Evolutionary conservation across 2,329 filamentous ascomycete species (phyloP).

Genomic region (Reticulascus tulasneorum): DNA sequence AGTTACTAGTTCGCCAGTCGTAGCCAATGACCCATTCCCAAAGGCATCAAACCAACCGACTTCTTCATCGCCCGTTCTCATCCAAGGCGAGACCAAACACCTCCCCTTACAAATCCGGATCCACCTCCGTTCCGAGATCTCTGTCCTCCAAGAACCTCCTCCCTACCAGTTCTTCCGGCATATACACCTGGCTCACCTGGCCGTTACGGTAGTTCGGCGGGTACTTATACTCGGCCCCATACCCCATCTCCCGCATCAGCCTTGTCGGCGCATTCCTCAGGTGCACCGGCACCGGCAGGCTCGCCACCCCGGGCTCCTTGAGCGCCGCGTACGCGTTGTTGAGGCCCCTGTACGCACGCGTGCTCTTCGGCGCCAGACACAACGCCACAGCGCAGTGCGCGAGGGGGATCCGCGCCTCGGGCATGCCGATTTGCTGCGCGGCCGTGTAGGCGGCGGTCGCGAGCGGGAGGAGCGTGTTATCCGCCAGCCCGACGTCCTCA

Average conservation of each 20-base stretch:
- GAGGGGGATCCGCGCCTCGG: constrained; percentile 88
- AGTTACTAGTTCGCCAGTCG: too few species aligned
- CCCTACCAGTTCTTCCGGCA: constrained; percentile 72
- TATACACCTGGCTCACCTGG: constrained; percentile 78
- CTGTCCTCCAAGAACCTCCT: constrained; percentile 72
- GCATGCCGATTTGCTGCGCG: constrained; percentile 89
- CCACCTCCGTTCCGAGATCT: constrained; percentile 75
- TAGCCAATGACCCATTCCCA: too few species aligned
- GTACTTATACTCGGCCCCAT: constrained; percentile 92
- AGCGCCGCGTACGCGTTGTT: constrained; percentile 77
- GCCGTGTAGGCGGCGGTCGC: constrained; percentile 85
- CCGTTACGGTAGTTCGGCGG: constrained; percentile 87
- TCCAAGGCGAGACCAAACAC: too few species aligned
- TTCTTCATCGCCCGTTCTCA: too few species aligned
- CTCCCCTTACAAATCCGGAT: constrained; percentile 58
- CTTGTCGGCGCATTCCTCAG: constrained; percentile 87
- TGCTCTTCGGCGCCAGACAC: constrained; percentile 78
- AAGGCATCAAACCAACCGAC: too few species aligned
- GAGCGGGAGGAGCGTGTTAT: constrained; percentile 76
- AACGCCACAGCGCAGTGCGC: constrained; percentile 84
- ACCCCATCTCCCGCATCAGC: constrained; percentile 89
- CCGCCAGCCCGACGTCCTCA: constrained; percentile 88
- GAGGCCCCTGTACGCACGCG: constrained; percentile 76
- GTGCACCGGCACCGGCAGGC: constrained; percentile 79
- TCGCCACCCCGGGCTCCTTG: constrained; percentile 77